Base-by-base conservation (phyloP, 75 land plant species). In the Pseudotsuga menziesii region DNA sequence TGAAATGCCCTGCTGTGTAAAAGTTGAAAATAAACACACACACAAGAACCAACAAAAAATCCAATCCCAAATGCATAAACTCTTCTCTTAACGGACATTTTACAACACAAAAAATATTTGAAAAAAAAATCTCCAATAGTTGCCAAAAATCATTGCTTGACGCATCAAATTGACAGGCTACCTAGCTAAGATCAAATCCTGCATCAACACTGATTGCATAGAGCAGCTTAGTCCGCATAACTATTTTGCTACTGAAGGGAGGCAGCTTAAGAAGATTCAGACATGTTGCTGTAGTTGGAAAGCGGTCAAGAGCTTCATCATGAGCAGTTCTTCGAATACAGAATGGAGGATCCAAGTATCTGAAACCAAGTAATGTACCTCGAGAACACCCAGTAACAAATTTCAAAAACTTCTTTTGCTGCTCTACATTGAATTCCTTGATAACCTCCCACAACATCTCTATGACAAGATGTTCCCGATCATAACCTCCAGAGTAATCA, bases 381-480 rank as follows among this genome's bases (percentile, higher is more conserved):
- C 98, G 91, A 78, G 94, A 95, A 64, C 95, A 95, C 27, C 98
- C 98, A 73, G 98, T 95, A 20, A 92, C 95, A 83, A 95, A 95
- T 93, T 94, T 94, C 73, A 94, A 76, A 82, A 95, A 95, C 79
- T 89, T 95, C 83, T 82, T 89, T 75, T 92, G 95, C 74, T 90
- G 57, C 25, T 88, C 86, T 62, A 84, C 39, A 20, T 91, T 87
- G 67, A 95, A 83, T 55, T 78, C 85, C 84, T 89, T 83, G 32
- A 95, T 27, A 58, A 90, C 88, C 77, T 95, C 91, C 98, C 98
- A 95, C 36, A 95, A 95, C 88, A 90, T 89, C 81, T 87, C 66
- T 71, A 94, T 92, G n/a, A n/a, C n/a, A n/a, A n/a, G n/a, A n/a
- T n/a, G 79, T 3, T 88, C 86, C 98, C 90, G 89, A 78, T 86